Conservation (phyloP, 2,329 filamentous ascomycete genomes). For the Aspergillus persii region DNA sequence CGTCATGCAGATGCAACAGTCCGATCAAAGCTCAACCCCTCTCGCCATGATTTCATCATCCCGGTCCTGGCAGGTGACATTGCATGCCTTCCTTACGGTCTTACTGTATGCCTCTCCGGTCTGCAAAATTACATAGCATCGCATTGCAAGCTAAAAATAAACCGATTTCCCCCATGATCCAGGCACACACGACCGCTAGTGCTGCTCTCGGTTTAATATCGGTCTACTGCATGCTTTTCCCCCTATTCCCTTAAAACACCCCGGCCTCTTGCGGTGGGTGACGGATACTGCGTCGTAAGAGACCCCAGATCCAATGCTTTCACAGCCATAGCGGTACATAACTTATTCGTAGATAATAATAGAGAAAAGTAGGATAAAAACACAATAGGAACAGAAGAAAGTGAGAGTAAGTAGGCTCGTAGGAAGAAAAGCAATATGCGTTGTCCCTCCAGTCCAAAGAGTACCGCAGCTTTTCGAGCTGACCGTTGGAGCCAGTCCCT, state of each 20-base stretch:
- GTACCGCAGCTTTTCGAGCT: not conserved
- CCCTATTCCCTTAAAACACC: not conserved
- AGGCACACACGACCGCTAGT: not conserved
- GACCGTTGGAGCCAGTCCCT: not conserved
- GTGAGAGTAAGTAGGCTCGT: not conserved
- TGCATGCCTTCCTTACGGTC: no score
- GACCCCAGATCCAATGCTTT: not conserved
- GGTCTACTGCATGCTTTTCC: not conserved
- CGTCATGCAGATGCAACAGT: not conserved
- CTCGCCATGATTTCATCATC: not conserved
- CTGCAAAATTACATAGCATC: no score
- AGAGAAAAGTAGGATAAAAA: constrained; percentile 1
- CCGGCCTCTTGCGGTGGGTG: not conserved
- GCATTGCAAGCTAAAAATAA: not conserved
- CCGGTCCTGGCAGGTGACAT: not conserved
- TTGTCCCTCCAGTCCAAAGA: not conserved
- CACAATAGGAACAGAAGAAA: not conserved
- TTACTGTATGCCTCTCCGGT: no score
- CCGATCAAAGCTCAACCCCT: not conserved
- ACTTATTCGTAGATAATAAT: not conserved
- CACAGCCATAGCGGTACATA: constrained; percentile 3
- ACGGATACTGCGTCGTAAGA: not conserved
- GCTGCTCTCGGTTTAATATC: not conserved
- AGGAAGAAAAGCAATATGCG: not conserved
- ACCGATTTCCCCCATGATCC: not conserved